Evolutionary conservation across 2,329 filamentous ascomycete genomes (phyloP).

Genomic region (Claviceps sp.): DNA sequence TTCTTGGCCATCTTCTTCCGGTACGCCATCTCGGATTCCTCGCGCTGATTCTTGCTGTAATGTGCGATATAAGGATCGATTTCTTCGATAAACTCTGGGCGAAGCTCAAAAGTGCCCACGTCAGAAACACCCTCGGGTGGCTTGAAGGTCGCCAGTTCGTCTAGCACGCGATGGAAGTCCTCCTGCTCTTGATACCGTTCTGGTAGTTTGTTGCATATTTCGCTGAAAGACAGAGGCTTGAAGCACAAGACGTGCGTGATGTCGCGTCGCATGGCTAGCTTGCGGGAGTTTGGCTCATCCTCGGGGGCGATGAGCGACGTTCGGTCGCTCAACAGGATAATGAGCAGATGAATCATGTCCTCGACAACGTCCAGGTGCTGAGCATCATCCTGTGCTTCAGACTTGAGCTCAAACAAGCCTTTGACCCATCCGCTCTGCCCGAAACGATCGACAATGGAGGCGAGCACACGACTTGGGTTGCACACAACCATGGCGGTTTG

Average conservation of each 20-base stretch:
- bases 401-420: conserved; percentile 61
- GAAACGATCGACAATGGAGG: conserved; percentile 83
- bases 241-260: conserved; percentile 92
- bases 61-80: conserved; percentile 94
- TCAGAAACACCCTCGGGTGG: conserved; percentile 84
- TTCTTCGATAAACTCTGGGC: conserved; percentile 70
- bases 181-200: conserved; percentile 85
- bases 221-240: conserved; percentile 88
- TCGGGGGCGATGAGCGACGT: conserved; percentile 61
- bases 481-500: conserved; percentile 85
- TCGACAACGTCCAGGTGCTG: conserved; percentile 90
- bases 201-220: conserved; percentile 71
- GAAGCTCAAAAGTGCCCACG: conserved; percentile 86
- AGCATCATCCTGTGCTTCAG: conserved; percentile 64
- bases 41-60: conserved; percentile 92
- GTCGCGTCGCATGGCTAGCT: conserved; percentile 69
- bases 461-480: conserved; percentile 68
- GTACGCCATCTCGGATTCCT: conserved; percentile 86
- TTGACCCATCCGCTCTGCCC: conserved; percentile 79
- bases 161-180: conserved; percentile 70
- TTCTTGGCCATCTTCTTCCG: conserved; percentile 78
- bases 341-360: conserved; percentile 87
- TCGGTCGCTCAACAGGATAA: conserved; percentile 80
- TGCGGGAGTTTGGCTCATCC: conserved; percentile 49
- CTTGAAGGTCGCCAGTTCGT: conserved; percentile 80